Percentiles rank a stretch among this genome's conserved stretches.
These are phyloP conservation scores for Colletotrichum destructivum DNA, from an alignment of 2,329 filamentous ascomycete genomes.

Conservation along the genomic window DNA sequence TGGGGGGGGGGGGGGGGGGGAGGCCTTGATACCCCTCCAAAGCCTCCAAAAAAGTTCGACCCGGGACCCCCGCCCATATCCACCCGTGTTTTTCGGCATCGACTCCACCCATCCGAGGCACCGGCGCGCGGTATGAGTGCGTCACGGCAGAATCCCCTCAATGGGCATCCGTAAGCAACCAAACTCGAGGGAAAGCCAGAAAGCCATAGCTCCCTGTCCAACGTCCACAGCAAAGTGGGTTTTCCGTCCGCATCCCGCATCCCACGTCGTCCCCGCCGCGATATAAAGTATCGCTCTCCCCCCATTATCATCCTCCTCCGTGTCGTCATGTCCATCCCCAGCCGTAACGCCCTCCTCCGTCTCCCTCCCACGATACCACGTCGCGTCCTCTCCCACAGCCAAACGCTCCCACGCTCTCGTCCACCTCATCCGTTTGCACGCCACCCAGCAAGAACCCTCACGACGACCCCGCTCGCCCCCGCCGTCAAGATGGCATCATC, in stretches of 20 bases:
- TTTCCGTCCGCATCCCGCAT: slow-evolving; percentile 21
- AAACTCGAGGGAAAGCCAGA: background rate
- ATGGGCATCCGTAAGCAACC: slow-evolving; percentile 28
- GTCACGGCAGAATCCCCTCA: background rate
- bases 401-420: background rate
- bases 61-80: background rate
- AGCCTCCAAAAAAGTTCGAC: background rate
- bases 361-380: slow-evolving; percentile 23
- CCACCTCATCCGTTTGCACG: background rate
- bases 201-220: background rate
- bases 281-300: slow-evolving; percentile 11
- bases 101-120: slow-evolving; percentile 32
- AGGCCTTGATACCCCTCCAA: slow-evolving; percentile 2
- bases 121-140: background rate
- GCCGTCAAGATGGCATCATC: slow-evolving; percentile 20
- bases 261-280: slow-evolving; percentile 12
- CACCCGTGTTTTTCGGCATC: slow-evolving; percentile 8
- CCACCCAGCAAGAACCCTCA: background rate
- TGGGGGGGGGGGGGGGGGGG: too few species aligned
- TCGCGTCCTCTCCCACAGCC: background rate
- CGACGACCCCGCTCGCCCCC: background rate
- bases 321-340: background rate
- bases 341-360: slow-evolving; percentile 5
- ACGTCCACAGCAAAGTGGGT: slow-evolving; percentile 19
- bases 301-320: background rate